Evolutionary conservation across 768 basidiomycete genomes (phyloP).

Genomic region (Pleurotus cornucopiae): DNA sequence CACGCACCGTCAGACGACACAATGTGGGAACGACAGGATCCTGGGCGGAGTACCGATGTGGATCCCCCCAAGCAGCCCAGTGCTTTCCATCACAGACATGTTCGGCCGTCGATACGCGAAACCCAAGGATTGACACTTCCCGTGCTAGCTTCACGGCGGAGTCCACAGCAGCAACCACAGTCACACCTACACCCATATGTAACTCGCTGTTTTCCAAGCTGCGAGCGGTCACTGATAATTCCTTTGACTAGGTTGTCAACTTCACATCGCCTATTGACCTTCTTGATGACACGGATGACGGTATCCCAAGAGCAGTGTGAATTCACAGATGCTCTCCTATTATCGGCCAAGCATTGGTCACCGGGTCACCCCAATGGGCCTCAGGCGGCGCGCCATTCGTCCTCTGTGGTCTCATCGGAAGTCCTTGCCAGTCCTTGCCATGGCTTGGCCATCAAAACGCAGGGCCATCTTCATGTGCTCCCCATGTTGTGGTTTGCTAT

Average conservation of each 20-base stretch:
- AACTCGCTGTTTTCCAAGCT: conserved; percentile 11
- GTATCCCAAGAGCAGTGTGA: background rate
- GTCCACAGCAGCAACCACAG: conserved; percentile 13
- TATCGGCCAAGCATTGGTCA: no score
- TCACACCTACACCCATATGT: conserved; percentile 47
- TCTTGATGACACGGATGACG: conserved; percentile 1
- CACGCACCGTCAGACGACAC: conserved; percentile 26
- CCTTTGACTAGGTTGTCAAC: conserved; percentile 29
- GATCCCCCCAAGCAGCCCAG: conserved; percentile 15
- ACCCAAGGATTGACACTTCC: conserved; percentile 15
- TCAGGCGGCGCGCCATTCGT: no score
- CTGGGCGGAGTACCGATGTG: conserved; percentile 9
- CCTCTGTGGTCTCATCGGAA: no score
- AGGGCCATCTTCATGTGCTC: no score
- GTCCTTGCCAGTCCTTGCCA: no score
- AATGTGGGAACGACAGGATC: conserved; percentile 23
- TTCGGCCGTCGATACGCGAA: conserved; percentile 6
- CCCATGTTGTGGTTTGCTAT: no score
- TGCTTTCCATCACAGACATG: conserved; percentile 12
- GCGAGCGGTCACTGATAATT: conserved; percentile 1
- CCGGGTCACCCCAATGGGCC: no score
- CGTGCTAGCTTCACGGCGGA: conserved; percentile 2
- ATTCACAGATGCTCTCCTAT: conserved; percentile 13
- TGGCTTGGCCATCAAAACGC: no score
- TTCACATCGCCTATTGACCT: conserved; percentile 40